A percentile compares a stretch with the other conserved stretches of the same genome.
Conservation (phyloP, 2,329 filamentous ascomycete species). For the Colletotrichum camelliae region DNA sequence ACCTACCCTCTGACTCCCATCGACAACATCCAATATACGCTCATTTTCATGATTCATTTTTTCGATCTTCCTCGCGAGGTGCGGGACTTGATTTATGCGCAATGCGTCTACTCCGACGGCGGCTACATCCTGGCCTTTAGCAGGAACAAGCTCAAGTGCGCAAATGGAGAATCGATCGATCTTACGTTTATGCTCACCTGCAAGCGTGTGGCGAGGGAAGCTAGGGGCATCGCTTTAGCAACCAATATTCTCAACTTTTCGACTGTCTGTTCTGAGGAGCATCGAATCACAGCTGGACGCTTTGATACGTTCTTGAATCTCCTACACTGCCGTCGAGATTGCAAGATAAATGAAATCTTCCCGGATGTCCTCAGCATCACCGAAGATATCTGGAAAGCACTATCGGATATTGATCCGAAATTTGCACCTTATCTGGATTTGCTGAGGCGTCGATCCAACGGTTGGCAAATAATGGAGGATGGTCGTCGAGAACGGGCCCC, state of each 20-base stretch:
- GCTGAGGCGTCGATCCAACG: neutral
- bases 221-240: neutral
- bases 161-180: neutral
- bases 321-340: neutral
- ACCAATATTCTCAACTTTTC: neutral
- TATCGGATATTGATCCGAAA: neutral
- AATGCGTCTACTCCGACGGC: neutral
- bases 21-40: neutral
- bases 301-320: neutral
- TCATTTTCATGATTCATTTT: neutral
- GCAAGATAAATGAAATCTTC: accelerated
- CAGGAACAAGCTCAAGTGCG: neutral
- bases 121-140: neutral
- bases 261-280: neutral
- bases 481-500: neutral
- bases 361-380: neutral
- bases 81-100: neutral
- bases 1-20: neutral
- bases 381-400: neutral
- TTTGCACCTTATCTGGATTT: neutral
- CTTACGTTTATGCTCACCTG: neutral
- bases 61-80: neutral
- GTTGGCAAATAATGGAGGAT: no score
- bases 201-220: neutral
- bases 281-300: neutral